Base-by-base conservation (phyloP, 2,329 filamentous ascomycete genomes). In the Trichoderma sp. region DNA sequence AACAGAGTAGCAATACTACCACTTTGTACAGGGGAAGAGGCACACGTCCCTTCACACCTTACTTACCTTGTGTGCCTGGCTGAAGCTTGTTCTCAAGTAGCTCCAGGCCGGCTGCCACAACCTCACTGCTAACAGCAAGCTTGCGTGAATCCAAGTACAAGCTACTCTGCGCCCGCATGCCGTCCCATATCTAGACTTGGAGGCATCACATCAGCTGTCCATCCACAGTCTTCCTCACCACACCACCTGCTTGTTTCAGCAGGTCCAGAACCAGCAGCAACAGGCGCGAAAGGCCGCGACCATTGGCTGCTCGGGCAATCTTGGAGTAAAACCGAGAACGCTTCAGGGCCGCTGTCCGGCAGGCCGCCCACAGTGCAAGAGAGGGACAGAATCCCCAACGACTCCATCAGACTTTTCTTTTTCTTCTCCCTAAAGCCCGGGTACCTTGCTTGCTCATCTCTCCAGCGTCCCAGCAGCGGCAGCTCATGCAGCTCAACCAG, bases 211-310 rank as follows among this genome's bases (percentile, higher is more conserved):
- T 37, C 66, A 68, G 58, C 58, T 53, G 49, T 68, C 58, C 66
- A 68, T 63, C 66, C 66, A 52, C 58, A 47, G 29, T 49, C 29
- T 59, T 68, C 24, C 64, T 67, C 49, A 24, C 47, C 59, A 65
- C 68, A 70, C 64, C 68, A 70, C 68, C 53, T 64, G 62, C 70
- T 71, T 62, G 52, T 68, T 71, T 35, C 58, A 71, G 70, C 55
- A 71, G 70, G 70, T 68, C 68, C 49, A 66, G 68, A 69, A 69
- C 65, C 61, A 60, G 65, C 40, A 27, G 59, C 55, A 57, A 56
- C 56, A 24, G 55, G 59, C 33, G 40, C 55, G 33, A 62, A 52
- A 21, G 35, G 37, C 37, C 6, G 60, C 40, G 55, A 21, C 16
- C 61, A 69, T 69, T 65, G 61, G 62, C 31, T 40, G 43, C 19